A percentile compares a stretch with the other conserved stretches of the same genome.
Conservation (phyloP, 331 rosid species). For the Quercus tomentella region DNA sequence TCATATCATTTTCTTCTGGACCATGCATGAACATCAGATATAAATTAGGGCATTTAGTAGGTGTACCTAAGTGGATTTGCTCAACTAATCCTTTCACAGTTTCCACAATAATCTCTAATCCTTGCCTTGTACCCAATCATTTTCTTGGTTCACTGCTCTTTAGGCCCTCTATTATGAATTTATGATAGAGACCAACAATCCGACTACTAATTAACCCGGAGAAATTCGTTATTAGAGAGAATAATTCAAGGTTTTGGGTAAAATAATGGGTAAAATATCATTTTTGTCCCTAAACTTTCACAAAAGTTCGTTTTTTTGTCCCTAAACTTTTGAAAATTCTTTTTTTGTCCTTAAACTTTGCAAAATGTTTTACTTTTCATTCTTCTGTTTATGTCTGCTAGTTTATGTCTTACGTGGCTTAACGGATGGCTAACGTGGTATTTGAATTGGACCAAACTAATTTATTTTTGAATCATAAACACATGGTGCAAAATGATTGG, state of each 20-base stretch:
- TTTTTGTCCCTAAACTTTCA: fast-evolving
- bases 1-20: background rate
- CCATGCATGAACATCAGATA: background rate
- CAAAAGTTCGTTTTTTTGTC: fast-evolving
- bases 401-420: fast-evolving
- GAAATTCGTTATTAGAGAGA: background rate
- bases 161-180: background rate
- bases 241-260: background rate
- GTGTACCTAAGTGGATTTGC: constrained; percentile 27
- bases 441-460: too few relatives aligned
- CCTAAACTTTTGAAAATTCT: too few relatives aligned
- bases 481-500: too few relatives aligned
- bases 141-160: background rate
- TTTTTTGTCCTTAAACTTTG: too few relatives aligned
- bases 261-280: too few relatives aligned
- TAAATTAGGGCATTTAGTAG: constrained; percentile 9
- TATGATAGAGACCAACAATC: constrained; percentile 7
- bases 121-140: constrained; percentile 34
- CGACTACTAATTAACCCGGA: background rate
- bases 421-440: too few relatives aligned
- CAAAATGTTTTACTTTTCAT: too few relatives aligned
- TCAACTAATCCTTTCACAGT: constrained; percentile 23
- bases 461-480: too few relatives aligned
- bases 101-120: background rate
- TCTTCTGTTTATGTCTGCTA: too few relatives aligned